Conservation (phyloP, 2,329 filamentous ascomycete genomes). For the Aureobasidium lini region DNA sequence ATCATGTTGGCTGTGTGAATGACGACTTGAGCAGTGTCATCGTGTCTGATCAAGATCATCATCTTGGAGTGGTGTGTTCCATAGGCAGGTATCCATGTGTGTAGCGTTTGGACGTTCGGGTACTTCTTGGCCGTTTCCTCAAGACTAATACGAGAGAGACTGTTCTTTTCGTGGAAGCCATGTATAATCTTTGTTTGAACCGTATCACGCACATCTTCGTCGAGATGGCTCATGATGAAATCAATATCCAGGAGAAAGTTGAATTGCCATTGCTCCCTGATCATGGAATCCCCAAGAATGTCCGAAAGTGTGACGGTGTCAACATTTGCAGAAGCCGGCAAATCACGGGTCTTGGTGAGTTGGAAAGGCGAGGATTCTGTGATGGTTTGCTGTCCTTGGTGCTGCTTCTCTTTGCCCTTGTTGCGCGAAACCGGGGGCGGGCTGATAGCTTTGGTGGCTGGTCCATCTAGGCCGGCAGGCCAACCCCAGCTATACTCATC, state of each 20-base stretch:
- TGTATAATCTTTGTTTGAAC: slow-evolving; percentile 54
- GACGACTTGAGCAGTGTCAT: slow-evolving; percentile 67
- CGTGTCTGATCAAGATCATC: slow-evolving; percentile 72
- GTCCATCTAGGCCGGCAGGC: not conserved
- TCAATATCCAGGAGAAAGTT: slow-evolving; percentile 60
- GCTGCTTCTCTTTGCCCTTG: slow-evolving; percentile 1
- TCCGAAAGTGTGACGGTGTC: slow-evolving; percentile 60
- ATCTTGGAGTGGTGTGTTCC: slow-evolving; percentile 85
- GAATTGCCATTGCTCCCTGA: slow-evolving; percentile 65
- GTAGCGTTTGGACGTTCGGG: slow-evolving; percentile 61
- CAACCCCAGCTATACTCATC: not conserved
- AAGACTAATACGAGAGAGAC: slow-evolving; percentile 49
- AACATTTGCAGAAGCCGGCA: slow-evolving; percentile 53
- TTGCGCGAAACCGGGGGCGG: not conserved
- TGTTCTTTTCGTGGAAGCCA: slow-evolving; percentile 62
- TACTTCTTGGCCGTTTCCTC: slow-evolving; percentile 56
- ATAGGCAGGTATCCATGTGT: slow-evolving; percentile 76
- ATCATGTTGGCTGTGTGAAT: slow-evolving; percentile 94
- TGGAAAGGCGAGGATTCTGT: slow-evolving; percentile 55
- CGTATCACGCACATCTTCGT: slow-evolving; percentile 45
- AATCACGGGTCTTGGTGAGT: slow-evolving; percentile 61
- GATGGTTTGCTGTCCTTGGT: not conserved
- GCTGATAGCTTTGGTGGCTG: not conserved
- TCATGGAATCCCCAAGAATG: slow-evolving; percentile 65
- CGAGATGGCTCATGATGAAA: slow-evolving; percentile 54